These are phyloP conservation scores for Polygonum aviculare DNA, from an alignment of 148 eudicot genomes.

Conservation along the genomic window DNA sequence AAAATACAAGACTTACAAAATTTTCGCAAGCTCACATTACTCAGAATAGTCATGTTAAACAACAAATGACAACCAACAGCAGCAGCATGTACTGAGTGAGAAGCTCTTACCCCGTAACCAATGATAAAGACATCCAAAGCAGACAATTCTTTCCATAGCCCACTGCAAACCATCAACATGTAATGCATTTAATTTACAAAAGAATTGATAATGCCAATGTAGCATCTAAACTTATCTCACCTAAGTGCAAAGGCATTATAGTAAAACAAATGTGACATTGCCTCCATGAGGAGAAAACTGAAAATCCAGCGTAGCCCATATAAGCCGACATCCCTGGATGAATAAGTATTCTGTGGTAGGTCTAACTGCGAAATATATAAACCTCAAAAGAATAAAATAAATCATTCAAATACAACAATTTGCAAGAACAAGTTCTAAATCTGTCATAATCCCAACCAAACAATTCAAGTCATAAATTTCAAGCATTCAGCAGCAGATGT, in stretches of 20 bases:
- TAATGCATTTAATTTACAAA: constrained; percentile 9
- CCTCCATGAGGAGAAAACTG: constrained; percentile 55
- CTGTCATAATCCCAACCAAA: neutral
- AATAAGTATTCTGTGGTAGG: constrained; percentile 53
- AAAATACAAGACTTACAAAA: neutral
- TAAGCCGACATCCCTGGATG: constrained; percentile 47
- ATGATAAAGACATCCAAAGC: constrained; percentile 81
- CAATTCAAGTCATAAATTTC: neutral
- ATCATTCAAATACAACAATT: neutral
- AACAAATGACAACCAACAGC: neutral
- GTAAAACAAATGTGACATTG: constrained; percentile 72
- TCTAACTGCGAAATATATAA: constrained; percentile 54
- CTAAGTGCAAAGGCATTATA: constrained; percentile 87
- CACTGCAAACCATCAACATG: constrained; percentile 31
- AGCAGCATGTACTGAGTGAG: constrained; percentile 3
- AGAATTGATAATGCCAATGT: neutral
- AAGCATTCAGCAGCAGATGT: neutral
- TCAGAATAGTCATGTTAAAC: neutral
- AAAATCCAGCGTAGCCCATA: constrained; percentile 85
- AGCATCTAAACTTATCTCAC: constrained; percentile 26
- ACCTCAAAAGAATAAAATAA: neutral
- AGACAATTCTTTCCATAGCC: constrained; percentile 71
- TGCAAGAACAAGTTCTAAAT: neutral
- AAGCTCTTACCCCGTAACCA: constrained; percentile 86
- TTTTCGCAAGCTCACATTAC: neutral